These are phyloP conservation scores for Candida maltosa DNA, from an alignment of 805 yeast species.

Conservation along the genomic window DNA sequence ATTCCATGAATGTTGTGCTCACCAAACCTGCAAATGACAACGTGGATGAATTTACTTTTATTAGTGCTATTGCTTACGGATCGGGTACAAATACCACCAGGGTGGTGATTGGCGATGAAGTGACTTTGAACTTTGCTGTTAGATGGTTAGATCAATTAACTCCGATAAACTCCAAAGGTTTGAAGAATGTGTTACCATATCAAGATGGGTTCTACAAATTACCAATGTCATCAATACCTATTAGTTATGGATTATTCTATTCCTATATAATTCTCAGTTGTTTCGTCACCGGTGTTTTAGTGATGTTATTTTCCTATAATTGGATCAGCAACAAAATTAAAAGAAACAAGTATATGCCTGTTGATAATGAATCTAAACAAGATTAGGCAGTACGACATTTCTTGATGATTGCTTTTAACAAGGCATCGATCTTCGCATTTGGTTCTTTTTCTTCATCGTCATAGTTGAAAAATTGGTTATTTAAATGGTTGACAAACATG, in stretches of 20 bases:
- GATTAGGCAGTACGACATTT: slow-evolving; percentile 27
- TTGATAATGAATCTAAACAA: slow-evolving; percentile 25
- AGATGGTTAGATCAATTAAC: slow-evolving; percentile 47
- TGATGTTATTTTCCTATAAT: slow-evolving; percentile 22
- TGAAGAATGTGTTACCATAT: slow-evolving; percentile 26
- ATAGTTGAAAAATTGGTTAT: slow-evolving; percentile 21
- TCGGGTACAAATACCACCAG: slow-evolving; percentile 61
- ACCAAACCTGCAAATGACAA: slow-evolving; percentile 29
- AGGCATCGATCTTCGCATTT: slow-evolving; percentile 23
- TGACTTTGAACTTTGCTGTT: slow-evolving; percentile 55
- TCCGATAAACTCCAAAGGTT: slow-evolving; percentile 5
- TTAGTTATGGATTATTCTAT: slow-evolving; percentile 19
- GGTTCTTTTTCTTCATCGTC: slow-evolving; percentile 11
- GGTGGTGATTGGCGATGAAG: slow-evolving; percentile 61
- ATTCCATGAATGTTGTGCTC: slow-evolving; percentile 50
- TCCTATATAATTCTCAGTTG: slow-evolving; percentile 17
- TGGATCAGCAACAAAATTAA: slow-evolving; percentile 16
- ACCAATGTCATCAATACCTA: slow-evolving; percentile 27
- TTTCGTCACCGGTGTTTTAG: slow-evolving; percentile 19
- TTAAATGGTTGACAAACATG: slow-evolving; percentile 21
- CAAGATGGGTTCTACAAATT: slow-evolving; percentile 39
- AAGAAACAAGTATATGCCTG: slow-evolving; percentile 14
- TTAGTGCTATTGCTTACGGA: slow-evolving; percentile 58
- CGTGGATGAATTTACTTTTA: slow-evolving; percentile 36
- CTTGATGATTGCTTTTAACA: slow-evolving; percentile 38